Evolutionary conservation across 176 grass and related monocot genomes (phyloP).

Genomic region (Eremochloa ophiuroides): DNA sequence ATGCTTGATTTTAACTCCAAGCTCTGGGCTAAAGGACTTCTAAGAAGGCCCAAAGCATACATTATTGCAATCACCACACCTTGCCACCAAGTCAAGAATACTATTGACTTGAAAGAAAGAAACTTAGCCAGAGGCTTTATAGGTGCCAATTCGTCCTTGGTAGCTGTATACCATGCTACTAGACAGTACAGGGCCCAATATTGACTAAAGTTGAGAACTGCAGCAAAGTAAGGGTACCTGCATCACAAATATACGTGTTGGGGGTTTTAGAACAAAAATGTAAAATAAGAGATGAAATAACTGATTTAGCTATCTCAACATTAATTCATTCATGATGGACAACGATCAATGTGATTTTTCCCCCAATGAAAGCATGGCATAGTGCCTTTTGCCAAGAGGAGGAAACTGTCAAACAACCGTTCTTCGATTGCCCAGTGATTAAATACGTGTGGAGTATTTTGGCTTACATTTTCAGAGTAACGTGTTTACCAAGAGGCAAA

Average conservation of each 20-base stretch:
- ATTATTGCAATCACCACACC: conserved; percentile 92
- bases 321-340: conserved; percentile 3
- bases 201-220: conserved; percentile 92
- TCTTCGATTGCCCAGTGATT: too few species aligned
- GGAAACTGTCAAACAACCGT: too few species aligned
- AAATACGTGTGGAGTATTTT: too few species aligned
- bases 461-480: too few species aligned
- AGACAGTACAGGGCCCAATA: conserved; percentile 98
- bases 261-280: conserved; percentile 20
- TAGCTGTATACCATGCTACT: conserved; percentile 88
- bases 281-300: conserved; percentile 1
- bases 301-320: conserved; percentile 2
- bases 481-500: too few species aligned
- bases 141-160: conserved; percentile 81
- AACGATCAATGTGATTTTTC: background rate
- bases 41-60: conserved; percentile 75
- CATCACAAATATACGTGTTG: conserved; percentile 15
- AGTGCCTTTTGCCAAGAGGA: too few species aligned
- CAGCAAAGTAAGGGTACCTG: conserved; percentile 91
- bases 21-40: conserved; percentile 82
- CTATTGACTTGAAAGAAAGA: conserved; percentile 90
- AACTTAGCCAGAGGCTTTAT: conserved; percentile 95
- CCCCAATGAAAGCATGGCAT: background rate
- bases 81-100: conserved; percentile 99
- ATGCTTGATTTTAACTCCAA: conserved; percentile 93